These are phyloP conservation scores for Candida alai DNA, from an alignment of 805 yeast genomes.

Conservation along the genomic window DNA sequence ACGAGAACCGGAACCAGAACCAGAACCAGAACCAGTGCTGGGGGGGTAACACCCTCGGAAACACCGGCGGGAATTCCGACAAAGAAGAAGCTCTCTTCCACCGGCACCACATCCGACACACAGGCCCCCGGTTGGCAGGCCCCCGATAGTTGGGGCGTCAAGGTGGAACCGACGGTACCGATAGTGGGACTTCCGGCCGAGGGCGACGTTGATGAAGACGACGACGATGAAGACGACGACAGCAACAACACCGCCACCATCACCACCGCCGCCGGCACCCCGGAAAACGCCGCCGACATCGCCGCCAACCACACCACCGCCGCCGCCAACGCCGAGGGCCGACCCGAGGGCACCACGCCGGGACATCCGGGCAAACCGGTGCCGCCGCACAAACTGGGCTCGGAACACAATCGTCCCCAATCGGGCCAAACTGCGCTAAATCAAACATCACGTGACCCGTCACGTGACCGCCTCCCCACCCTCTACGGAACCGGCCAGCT, in stretches of 20 bases:
- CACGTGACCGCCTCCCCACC: conserved; percentile 28
- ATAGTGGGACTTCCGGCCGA: background rate
- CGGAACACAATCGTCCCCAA: no score
- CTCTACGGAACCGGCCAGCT: conserved; percentile 30
- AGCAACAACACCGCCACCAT: conserved; percentile 3
- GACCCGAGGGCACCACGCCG: no score
- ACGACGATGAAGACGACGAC: conserved; percentile 2
- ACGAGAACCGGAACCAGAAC: background rate
- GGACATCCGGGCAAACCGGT: no score
- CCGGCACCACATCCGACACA: background rate
- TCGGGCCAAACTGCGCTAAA: no score
- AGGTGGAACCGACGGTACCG: conserved; percentile 11
- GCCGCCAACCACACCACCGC: no score
- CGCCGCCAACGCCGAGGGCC: no score
- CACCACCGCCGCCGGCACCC: background rate
- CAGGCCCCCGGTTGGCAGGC: conserved; percentile 33
- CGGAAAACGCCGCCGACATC: conserved; percentile 1
- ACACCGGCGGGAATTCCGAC: conserved; percentile 1
- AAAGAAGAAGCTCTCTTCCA: background rate
- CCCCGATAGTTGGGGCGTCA: conserved; percentile 49
- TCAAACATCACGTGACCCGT: no score
- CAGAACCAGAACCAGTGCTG: conserved; percentile 1
- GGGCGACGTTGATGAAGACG: conserved; percentile 4
- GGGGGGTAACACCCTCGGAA: no score
- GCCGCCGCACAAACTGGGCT: no score